Base-by-base conservation (phyloP, 805 yeast genomes). In the Kuraishia capsulata region DNA sequence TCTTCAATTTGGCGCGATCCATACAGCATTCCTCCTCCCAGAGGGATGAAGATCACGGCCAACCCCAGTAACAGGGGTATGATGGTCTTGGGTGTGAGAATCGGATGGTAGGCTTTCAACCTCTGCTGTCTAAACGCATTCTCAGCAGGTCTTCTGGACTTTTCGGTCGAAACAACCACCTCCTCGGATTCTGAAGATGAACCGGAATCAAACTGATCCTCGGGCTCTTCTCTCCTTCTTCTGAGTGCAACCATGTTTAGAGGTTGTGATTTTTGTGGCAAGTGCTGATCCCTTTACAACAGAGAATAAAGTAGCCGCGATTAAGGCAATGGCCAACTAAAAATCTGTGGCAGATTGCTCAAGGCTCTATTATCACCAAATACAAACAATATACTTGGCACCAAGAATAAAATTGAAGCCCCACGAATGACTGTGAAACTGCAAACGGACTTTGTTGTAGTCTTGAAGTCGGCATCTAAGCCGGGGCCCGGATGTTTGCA, bases 1-100 rank as follows among this genome's bases (percentile, higher is more conserved):
- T 85, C 84, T 52, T 90, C 85, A 13, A 89, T 90, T 45, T 77
- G 73, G 49, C 71, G 65, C 11, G 88, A 73, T 14, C 95, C 85
- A 48, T 74, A 77, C 28, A 88, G 62, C 54, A 90, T 73, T 17
- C 85, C 92, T 9, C 86, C 87, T 4, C 98, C 98, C 35, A 92
- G 69, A 2, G 97, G 97, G 0, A 94, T 84, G 60, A 92, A 90
- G 4, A 92, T 69, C 23, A 87, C 65, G 0, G 95, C 87, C 36
- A 86, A 61, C 20, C 78, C 47, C 39, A 88, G 69, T 43, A 92
- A 69, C 26, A 89, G 64, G 6, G 97, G 97, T 36, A 92, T 75
- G 41, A 90, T 96, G 9, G 94, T 82, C 50, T 79, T 81, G 20
- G 97, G 97, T 2, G 97, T 85, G 41, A 90, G 69, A 38, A 90